Evolutionary conservation across 805 yeast species (phyloP).

Genomic region (Lipomyces sp.): DNA sequence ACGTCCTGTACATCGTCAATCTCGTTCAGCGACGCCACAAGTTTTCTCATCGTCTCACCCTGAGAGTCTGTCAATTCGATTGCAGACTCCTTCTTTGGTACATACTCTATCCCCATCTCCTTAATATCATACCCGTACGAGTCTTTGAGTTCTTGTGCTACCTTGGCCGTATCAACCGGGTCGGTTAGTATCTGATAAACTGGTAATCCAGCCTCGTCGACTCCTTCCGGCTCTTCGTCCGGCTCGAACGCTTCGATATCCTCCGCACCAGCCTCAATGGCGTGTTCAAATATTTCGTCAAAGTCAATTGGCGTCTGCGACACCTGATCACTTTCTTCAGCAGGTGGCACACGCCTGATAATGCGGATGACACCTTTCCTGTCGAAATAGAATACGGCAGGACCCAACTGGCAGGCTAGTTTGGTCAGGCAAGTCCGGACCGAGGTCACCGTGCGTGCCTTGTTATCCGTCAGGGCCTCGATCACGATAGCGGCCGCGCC

Average conservation of each 20-base stretch:
- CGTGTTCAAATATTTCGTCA: conserved; percentile 74
- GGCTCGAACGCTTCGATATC: conserved; percentile 49
- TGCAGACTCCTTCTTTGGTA: conserved; percentile 64
- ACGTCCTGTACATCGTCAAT: conserved; percentile 84
- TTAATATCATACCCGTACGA: conserved; percentile 58
- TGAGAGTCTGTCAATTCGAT: conserved; percentile 62
- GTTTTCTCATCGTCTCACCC: conserved; percentile 58
- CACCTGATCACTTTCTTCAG: conserved; percentile 20
- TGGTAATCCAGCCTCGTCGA: conserved; percentile 36
- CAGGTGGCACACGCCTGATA: conserved; percentile 41
- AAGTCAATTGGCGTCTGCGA: conserved; percentile 43
- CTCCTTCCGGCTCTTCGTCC: conserved; percentile 47
- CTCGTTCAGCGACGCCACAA: conserved; percentile 67
- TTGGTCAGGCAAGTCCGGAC: conserved; percentile 78
- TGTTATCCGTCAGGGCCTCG: conserved; percentile 88
- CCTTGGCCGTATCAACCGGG: conserved; percentile 62
- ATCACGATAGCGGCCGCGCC: conserved; percentile 86
- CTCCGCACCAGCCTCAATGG: conserved; percentile 74
- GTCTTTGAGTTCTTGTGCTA: conserved; percentile 62
- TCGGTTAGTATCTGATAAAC: conserved; percentile 63
- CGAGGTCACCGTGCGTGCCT: conserved; percentile 74
- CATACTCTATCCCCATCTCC: conserved; percentile 72
- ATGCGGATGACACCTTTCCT: conserved; percentile 67
- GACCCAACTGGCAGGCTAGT: conserved; percentile 65
- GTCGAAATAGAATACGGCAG: conserved; percentile 78